Conservation (phyloP, 768 basidiomycete species). For the Dentipellis fragilis region DNA sequence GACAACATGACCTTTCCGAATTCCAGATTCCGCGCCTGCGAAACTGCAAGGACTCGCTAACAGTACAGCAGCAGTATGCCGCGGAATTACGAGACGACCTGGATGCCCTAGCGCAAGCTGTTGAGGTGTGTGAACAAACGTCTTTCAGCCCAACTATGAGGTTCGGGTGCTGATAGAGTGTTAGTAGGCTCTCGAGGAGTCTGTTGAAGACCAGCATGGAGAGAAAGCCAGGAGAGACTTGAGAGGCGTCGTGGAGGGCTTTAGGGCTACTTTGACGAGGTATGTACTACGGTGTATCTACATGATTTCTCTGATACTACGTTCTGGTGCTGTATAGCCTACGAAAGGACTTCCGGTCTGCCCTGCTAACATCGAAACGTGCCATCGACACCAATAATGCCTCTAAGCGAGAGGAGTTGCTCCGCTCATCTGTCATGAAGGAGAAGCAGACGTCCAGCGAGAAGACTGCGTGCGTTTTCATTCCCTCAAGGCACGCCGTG, state of each 20-base stretch:
- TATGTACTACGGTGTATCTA: conserved; percentile 22
- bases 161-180: background rate
- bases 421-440: conserved; percentile 39
- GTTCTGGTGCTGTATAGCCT: conserved; percentile 31
- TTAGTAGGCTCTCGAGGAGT: conserved; percentile 52
- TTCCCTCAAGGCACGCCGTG: no score
- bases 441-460: conserved; percentile 42
- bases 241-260: conserved; percentile 38
- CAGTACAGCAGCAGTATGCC: conserved; percentile 61
- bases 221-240: conserved; percentile 41
- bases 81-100: conserved; percentile 74
- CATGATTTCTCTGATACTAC: background rate
- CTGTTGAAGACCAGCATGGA: conserved; percentile 64
- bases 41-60: conserved; percentile 57
- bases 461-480: conserved; percentile 47
- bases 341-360: conserved; percentile 53
- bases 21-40: conserved; percentile 71
- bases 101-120: conserved; percentile 43
- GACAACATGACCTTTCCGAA: conserved; percentile 50
- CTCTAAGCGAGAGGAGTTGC: conserved; percentile 61
- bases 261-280: conserved; percentile 38
- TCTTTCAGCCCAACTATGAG: background rate
- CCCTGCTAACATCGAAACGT: conserved; percentile 64
- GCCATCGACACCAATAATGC: conserved; percentile 51
- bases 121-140: conserved; percentile 43